These are phyloP conservation scores for Fraxinus anomala DNA, from an alignment of 257 asterid genomes.

Conservation along the genomic window DNA sequence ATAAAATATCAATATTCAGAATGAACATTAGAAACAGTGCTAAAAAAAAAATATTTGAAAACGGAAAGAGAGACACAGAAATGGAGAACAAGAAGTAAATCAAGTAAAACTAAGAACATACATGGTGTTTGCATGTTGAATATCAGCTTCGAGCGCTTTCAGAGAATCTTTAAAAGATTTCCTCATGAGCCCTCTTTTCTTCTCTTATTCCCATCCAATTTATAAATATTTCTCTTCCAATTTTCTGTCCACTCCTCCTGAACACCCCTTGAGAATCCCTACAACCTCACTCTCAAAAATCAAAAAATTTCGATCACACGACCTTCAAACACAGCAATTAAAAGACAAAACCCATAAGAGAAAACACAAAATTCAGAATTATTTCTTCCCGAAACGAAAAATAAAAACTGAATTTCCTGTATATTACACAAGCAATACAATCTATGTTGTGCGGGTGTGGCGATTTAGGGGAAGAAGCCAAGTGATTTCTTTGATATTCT, in stretches of 20 bases:
- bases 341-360: conserved; percentile 21
- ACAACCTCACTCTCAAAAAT: neutral
- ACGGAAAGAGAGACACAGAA: neutral
- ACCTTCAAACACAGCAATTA: neutral
- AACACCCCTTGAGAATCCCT: neutral
- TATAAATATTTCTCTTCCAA: neutral
- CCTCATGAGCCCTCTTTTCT: conserved; percentile 53
- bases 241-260: conserved; percentile 25
- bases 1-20: neutral
- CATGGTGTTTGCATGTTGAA: conserved; percentile 91
- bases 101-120: conserved; percentile 25
- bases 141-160: conserved; percentile 94
- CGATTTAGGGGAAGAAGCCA: conserved; percentile 1
- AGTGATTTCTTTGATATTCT: conserved; percentile 1
- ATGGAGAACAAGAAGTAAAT: neutral
- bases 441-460: neutral
- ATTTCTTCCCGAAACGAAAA: neutral
- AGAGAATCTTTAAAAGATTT: conserved; percentile 84
- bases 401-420: neutral
- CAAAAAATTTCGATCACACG: neutral
- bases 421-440: neutral
- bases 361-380: conserved; percentile 9
- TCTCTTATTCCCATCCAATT: conserved; percentile 18
- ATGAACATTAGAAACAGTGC: neutral
- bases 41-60: neutral